A percentile compares a stretch with the other conserved stretches of the same genome.
Evolutionary conservation across 495 filamentous ascomycete species (phyloP).

Genomic region (Lentithecium fluviatile): DNA sequence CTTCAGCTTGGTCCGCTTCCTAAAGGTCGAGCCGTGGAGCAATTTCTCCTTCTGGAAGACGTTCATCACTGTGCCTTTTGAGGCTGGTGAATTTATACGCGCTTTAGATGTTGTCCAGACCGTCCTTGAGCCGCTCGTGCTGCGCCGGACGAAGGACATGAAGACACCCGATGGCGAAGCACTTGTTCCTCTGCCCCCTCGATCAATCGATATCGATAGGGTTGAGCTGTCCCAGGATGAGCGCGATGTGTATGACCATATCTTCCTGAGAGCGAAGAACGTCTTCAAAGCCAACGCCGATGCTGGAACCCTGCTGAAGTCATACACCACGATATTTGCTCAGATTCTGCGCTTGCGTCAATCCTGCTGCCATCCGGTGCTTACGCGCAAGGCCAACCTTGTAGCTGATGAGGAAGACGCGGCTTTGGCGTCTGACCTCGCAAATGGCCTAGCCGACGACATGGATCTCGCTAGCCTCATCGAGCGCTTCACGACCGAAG

Average conservation of each 20-base stretch:
- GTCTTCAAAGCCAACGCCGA: conserved; percentile 83
- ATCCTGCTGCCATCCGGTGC: conserved; percentile 86
- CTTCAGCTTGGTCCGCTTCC: conserved; percentile 89
- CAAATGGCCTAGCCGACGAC: conserved; percentile 82
- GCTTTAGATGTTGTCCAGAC: conserved; percentile 97
- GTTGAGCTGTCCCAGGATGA: conserved; percentile 81
- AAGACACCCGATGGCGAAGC: conserved; percentile 87
- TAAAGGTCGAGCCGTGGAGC: conserved; percentile 93
- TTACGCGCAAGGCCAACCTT: conserved; percentile 80
- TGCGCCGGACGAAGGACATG: conserved; percentile 95
- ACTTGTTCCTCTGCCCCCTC: conserved; percentile 80
- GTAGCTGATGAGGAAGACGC: conserved; percentile 88
- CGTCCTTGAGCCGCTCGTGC: conserved; percentile 91
- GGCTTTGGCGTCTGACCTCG: conserved; percentile 72
- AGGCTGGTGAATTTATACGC: conserved; percentile 87
- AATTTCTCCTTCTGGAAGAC: conserved; percentile 99
- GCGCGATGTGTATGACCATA: conserved; percentile 85
- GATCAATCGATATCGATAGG: conserved; percentile 76
- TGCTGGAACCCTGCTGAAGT: conserved; percentile 87
- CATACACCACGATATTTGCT: conserved; percentile 93
- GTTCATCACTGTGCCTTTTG: conserved; percentile 96
- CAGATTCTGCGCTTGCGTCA: conserved; percentile 94
- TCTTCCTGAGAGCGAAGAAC: conserved; percentile 77
- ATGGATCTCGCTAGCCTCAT: conserved; percentile 92
- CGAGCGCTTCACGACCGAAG: conserved; percentile 69